These are phyloP conservation scores for Dalechampia spathulata DNA, from an alignment of 441 rosid species.

Conservation along the genomic window DNA sequence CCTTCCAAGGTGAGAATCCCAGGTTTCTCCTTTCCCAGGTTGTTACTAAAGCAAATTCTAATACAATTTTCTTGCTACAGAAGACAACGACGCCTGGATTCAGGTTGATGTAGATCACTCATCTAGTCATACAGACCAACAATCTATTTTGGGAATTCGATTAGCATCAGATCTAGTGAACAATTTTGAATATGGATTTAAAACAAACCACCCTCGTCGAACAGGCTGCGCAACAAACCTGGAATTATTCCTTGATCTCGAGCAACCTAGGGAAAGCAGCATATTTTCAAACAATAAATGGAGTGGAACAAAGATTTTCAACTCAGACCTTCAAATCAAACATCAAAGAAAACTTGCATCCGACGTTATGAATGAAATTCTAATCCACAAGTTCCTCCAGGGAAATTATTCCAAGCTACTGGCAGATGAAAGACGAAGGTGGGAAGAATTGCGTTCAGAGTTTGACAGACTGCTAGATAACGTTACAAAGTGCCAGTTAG, in stretches of 20 bases:
- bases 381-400: slow-evolving; percentile 35
- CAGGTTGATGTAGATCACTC: slow-evolving; percentile 16
- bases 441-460: slow-evolving; percentile 57
- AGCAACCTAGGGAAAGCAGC: slow-evolving; percentile 40
- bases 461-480: slow-evolving; percentile 51
- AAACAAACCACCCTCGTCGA: slow-evolving; percentile 41
- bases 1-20: slow-evolving; percentile 47
- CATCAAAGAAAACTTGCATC: slow-evolving; percentile 61
- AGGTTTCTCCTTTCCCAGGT: background rate
- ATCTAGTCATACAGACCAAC: too few species aligned
- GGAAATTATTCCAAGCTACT: too few species aligned
- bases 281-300: slow-evolving; percentile 22
- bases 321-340: slow-evolving; percentile 30
- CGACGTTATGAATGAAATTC: slow-evolving; percentile 68
- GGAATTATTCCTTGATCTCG: slow-evolving; percentile 49
- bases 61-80: slow-evolving; percentile 37
- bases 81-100: slow-evolving; percentile 47
- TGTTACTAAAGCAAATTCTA: slow-evolving; percentile 4
- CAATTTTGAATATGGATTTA: slow-evolving; percentile 37
- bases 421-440: slow-evolving; percentile 28
- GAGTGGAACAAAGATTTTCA: slow-evolving; percentile 19
- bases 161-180: slow-evolving; percentile 57
- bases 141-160: slow-evolving; percentile 61
- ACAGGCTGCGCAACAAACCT: slow-evolving; percentile 54
- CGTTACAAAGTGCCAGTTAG: slow-evolving; percentile 36